A percentile compares a stretch with the other conserved stretches of the same genome.
Conservation (phyloP, 1,284 basidiomycete genomes). For the Melampsora larici-populina region DNA sequence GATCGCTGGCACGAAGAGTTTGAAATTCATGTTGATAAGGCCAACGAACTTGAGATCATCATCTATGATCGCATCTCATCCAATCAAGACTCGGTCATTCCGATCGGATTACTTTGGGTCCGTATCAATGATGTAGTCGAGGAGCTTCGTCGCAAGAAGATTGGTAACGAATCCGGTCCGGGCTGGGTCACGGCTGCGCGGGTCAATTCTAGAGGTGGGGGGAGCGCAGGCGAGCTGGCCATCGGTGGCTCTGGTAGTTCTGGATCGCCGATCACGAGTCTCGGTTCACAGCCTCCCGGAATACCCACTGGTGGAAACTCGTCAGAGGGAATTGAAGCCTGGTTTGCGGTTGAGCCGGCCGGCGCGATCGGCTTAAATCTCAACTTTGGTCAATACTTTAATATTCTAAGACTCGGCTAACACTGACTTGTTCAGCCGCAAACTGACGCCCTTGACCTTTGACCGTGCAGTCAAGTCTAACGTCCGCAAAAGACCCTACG, state of each 20-base stretch:
- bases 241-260: constrained; percentile 44
- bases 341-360: constrained; percentile 98
- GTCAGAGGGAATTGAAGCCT: constrained; percentile 83
- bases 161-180: constrained; percentile 68
- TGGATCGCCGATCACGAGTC: constrained; percentile 21
- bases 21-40: constrained; percentile 93
- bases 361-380: constrained; percentile 80
- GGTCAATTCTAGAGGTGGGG: constrained; percentile 60
- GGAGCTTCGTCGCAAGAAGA: constrained; percentile 87
- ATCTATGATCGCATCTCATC: constrained; percentile 87
- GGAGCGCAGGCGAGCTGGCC: constrained; percentile 48
- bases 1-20: constrained; percentile 98
- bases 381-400: constrained; percentile 69
- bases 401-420: background rate
- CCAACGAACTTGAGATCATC: constrained; percentile 95
- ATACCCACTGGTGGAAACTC: constrained; percentile 27
- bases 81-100: constrained; percentile 69
- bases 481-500: constrained; percentile 86
- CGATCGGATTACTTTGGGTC: constrained; percentile 94
- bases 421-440: background rate
- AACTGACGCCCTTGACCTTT: background rate
- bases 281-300: constrained; percentile 33
- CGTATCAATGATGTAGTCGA: constrained; percentile 92
- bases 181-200: constrained; percentile 87
- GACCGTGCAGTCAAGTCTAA: constrained; percentile 79